These are phyloP conservation scores for Theileria parva DNA, from an alignment of 169 alveolate genomes.

Conservation along the genomic window DNA sequence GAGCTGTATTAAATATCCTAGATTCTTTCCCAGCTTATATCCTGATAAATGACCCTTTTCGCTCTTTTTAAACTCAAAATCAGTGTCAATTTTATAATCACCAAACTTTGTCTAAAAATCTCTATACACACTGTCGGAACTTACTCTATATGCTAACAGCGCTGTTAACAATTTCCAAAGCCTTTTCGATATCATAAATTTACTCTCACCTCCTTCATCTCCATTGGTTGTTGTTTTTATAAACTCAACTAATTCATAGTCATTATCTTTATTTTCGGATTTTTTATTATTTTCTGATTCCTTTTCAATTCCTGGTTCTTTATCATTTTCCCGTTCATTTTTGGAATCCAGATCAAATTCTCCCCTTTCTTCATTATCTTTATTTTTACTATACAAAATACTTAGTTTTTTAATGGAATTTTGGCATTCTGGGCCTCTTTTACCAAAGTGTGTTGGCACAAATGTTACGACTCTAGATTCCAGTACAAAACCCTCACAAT, in stretches of 20 bases:
- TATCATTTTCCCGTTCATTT: background rate
- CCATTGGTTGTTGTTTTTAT: background rate
- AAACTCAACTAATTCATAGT: slow-evolving; percentile 1
- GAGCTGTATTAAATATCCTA: slow-evolving; percentile 19
- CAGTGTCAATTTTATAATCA: slow-evolving; percentile 31
- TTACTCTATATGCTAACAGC: slow-evolving; percentile 54
- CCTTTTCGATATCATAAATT: slow-evolving; percentile 44
- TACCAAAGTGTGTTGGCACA: background rate
- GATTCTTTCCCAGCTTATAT: slow-evolving; percentile 40
- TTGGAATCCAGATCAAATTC: background rate
- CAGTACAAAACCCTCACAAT: background rate
- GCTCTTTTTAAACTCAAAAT: slow-evolving; percentile 33
- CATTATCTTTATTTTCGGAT: background rate
- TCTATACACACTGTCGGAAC: background rate
- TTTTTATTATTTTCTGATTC: background rate
- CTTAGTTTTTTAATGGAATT: background rate
- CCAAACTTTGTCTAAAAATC: slow-evolving; percentile 37
- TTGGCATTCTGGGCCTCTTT: background rate
- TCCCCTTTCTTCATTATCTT: background rate
- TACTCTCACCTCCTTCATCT: background rate
- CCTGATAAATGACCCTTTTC: slow-evolving; percentile 37
- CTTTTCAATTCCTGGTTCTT: background rate
- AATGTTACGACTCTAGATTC: background rate
- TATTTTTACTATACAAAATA: background rate
- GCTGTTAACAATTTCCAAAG: slow-evolving; percentile 52